Evolutionary conservation across 768 basidiomycete species (phyloP), one percentile per base, ranked within the genome.

Genomic region (Auricularia heimuer): DNA sequence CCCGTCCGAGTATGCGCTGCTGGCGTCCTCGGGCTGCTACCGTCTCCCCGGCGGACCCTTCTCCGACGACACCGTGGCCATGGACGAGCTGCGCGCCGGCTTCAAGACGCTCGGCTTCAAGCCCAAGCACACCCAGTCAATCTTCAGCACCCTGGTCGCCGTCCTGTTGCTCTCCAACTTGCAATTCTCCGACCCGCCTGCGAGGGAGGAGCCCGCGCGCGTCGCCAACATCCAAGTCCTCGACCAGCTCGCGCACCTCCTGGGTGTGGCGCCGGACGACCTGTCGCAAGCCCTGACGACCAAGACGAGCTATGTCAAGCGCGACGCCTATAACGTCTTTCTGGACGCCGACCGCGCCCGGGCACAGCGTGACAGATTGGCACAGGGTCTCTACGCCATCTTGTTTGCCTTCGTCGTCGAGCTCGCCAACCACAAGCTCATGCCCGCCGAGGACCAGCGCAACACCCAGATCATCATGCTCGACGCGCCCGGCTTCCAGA

Each of bases 91-190:
- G 3, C 85, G 93, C 21, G 84, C 79, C 12, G 87, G 92, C 10
- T 85, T 96, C 85, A 84, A 85, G 65, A 82, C 82, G 1, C 84
- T 96, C 60, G 93, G 92, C 24, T 96, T 96, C 83, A 96, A 96
- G 76, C 78, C 85, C n/a, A 94, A 93, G 73, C 89, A 93, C 75
- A 81, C 88, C 65, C 77, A 85, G 2, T 82, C 90, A 69, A 92
- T 96, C 69, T 93, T 90, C 77, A 84, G 83, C 69, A 78, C 93
- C 65, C 82, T 96, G 63, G 81, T 90, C 65, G 84, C 88, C 68
- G 88, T 95, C 69, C 86, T 96, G 64, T 81, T 89, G 10, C 81
- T 96, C 67, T 87, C 90, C 64, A 94, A 94, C 75, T 68, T 96
- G 60, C 83, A 88, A 67, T 94, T 94, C 76, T 78, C 78, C 18